Percentiles rank a stretch among this genome's conserved stretches.
Conservation (phyloP, 768 basidiomycete genomes). For the Boletus barrowsii region DNA sequence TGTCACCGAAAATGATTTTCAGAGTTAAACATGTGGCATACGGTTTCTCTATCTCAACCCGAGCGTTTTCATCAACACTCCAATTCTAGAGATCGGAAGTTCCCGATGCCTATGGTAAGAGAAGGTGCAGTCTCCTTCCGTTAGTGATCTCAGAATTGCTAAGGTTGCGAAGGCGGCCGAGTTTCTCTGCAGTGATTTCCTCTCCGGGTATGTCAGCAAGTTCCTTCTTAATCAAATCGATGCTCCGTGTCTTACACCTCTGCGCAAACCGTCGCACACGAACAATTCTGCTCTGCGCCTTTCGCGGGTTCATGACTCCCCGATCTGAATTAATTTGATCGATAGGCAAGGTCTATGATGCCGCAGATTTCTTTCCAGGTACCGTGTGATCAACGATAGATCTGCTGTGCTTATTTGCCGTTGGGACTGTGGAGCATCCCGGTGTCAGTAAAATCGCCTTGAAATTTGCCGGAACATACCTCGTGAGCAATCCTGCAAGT, state of each 20-base stretch:
- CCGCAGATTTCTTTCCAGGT: constrained; percentile 73
- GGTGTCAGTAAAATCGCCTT: constrained; percentile 81
- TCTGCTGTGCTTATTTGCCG: neutral
- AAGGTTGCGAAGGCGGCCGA: neutral
- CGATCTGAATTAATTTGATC: constrained; percentile 59
- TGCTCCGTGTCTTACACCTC: constrained; percentile 28
- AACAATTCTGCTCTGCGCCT: constrained; percentile 5
- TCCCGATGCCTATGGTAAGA: too few relatives aligned
- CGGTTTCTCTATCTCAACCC: too few relatives aligned
- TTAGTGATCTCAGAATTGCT: constrained; percentile 2
- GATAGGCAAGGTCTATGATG: constrained; percentile 75
- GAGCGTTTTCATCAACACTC: too few relatives aligned
- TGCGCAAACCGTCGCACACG: constrained; percentile 42
- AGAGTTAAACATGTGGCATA: too few relatives aligned
- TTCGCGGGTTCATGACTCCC: constrained; percentile 25
- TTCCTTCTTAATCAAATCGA: neutral
- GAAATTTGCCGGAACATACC: constrained; percentile 82
- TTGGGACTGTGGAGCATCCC: constrained; percentile 49
- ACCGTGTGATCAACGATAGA: constrained; percentile 41
- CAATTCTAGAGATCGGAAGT: too few relatives aligned
- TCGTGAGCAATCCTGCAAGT: constrained; percentile 47
- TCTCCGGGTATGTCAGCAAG: neutral
- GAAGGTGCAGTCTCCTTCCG: constrained; percentile 3
- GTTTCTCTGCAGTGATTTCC: neutral
- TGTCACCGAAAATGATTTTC: neutral